Base-by-base conservation (phyloP, 2,329 filamentous ascomycete species). In the Xylaria sp. region DNA sequence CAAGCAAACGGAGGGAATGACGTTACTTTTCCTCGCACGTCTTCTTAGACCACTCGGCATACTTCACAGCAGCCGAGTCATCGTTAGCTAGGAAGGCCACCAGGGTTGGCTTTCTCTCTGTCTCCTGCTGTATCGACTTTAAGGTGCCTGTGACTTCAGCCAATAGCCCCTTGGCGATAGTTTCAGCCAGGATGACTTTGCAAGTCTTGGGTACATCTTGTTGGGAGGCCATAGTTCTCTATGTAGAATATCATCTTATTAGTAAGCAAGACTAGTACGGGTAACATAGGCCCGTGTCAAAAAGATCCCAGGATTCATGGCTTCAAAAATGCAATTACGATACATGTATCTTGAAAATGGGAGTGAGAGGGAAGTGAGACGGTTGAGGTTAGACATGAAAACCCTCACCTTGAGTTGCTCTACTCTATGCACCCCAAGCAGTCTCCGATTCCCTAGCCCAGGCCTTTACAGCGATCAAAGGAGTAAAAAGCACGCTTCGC, bases 1-100 rank as follows among this genome's bases (percentile, higher is more conserved):
- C 58, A 35, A 14, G 55, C 42, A 53, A 56, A 49, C 14, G 14
- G 60, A 45, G 33, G 52, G 49, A 54, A 59, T 51, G 51, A 52
- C 66, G 90, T 89, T 83, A 97, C 94, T 97, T 96, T 77, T 98
- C 94, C 78, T 89, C 86, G 78, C 92, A 97, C 3, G 95, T 97
- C 84, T 96, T 97, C 78, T 92, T 92, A 42, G 94, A 97, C 92
- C 92, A 97, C 78, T 97, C 92, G 57, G 95, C 95, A 76, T 99
- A 98, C 82, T 96, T 92, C 71, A 91, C 83, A 33, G 94, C 94
- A 40, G 93, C 92, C 31, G 94, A 92, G 78, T 99, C 95, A 68
- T 86, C 86, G 78, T 97, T 98, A 69, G 94, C 93, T 60, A 99
- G 83, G 78, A 97, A 97, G 62, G 94, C 95, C 46, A 94, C 91